A percentile compares a stretch with the other conserved stretches of the same genome.
phyloP scores from a whole-genome alignment of 2,329 filamentous ascomycete species.

The Diaporthe ilicicola region DNA sequence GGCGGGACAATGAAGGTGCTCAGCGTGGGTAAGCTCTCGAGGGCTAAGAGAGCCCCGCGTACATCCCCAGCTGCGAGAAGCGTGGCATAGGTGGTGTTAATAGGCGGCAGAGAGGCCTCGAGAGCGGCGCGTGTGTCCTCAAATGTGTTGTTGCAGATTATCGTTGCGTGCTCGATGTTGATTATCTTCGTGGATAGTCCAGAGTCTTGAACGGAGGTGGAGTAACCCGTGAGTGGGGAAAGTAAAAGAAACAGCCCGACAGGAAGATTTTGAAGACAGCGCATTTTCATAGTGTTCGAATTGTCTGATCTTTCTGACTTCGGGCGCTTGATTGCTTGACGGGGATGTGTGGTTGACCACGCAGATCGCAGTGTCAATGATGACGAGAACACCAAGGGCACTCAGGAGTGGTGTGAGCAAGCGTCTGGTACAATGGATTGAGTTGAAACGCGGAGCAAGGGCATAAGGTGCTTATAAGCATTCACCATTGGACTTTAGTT shows the following conservation, averaged over 20 bases:
- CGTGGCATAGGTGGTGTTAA: background rate
- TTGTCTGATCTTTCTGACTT: fast-evolving
- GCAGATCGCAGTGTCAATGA: too few species aligned
- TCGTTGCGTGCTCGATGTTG: background rate
- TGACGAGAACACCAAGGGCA: too few species aligned
- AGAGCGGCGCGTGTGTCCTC: background rate
- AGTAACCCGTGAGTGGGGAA: background rate
- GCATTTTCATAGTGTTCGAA: background rate
- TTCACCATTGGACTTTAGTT: background rate
- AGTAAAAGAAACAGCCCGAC: background rate
- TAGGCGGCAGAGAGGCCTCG: background rate
- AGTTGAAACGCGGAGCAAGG: too few species aligned
- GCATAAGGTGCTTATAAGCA: too few species aligned
- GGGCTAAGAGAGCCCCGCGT: background rate
- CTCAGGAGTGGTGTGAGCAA: too few species aligned
- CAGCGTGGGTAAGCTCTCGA: background rate
- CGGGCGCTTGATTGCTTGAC: too few species aligned
- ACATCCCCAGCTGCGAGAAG: background rate
- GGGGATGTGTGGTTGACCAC: too few species aligned
- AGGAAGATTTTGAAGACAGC: background rate
- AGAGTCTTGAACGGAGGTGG: background rate
- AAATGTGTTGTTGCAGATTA: background rate
- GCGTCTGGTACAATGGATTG: too few species aligned
- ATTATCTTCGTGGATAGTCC: background rate
- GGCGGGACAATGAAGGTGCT: background rate